Evolutionary conservation across 2,329 filamentous ascomycete species (phyloP).

Genomic region (Colletotrichum falcatum): DNA sequence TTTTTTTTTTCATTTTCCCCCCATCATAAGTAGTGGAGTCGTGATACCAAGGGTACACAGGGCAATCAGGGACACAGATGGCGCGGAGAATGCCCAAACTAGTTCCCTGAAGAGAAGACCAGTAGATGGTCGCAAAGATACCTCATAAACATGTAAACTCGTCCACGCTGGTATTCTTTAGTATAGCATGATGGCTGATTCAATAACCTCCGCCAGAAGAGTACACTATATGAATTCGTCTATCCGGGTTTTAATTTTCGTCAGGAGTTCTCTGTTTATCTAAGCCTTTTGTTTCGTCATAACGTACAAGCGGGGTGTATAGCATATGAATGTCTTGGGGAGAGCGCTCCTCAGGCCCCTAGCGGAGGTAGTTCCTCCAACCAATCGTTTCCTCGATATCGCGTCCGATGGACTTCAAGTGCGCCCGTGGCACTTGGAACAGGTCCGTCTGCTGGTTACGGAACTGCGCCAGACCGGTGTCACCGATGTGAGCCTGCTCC

Average conservation of each 20-base stretch:
- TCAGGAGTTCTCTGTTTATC: background rate
- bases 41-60: slow-evolving; percentile 23
- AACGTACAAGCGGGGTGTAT: background rate
- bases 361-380: slow-evolving; percentile 19
- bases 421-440: background rate
- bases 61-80: slow-evolving; percentile 10
- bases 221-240: background rate
- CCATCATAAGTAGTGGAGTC: background rate
- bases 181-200: background rate
- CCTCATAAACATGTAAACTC: slow-evolving; percentile 22
- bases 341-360: background rate
- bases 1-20: slow-evolving; percentile 1
- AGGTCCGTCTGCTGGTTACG: background rate
- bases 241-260: background rate
- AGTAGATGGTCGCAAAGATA: slow-evolving; percentile 33
- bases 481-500: slow-evolving; percentile 44
- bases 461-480: slow-evolving; percentile 52
- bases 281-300: background rate
- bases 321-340: background rate
- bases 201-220: too few relatives aligned
- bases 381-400: slow-evolving; percentile 20
- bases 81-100: background rate
- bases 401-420: slow-evolving; percentile 11
- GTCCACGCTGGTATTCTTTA: too few relatives aligned
- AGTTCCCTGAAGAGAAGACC: slow-evolving; percentile 20